Conservation (phyloP, 208 protist genomes). For the Leishmania mexicana region DNA sequence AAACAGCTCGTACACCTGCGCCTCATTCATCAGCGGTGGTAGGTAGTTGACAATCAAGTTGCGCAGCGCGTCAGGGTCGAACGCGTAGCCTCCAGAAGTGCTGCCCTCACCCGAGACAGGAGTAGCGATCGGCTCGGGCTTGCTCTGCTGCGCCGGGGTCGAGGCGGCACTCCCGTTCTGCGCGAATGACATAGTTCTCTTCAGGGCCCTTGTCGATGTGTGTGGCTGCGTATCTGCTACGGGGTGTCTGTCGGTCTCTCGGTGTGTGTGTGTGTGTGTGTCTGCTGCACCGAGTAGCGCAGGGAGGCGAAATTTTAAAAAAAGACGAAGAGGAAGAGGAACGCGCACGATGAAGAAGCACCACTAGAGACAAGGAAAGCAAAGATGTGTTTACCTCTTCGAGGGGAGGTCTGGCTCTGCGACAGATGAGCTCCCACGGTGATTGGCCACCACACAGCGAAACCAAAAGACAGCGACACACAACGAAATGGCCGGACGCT, state of each 20-base stretch:
- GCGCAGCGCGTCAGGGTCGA: conserved; percentile 69
- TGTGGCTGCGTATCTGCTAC: not conserved
- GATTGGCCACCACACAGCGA: no score
- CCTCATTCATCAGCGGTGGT: conserved; percentile 80
- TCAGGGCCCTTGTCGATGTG: not conserved
- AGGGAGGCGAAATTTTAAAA: not conserved
- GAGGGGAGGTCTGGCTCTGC: no score
- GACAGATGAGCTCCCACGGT: no score
- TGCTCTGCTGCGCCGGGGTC: conserved; percentile 9
- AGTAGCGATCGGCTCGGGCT: not conserved
- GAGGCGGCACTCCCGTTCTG: conserved; percentile 7
- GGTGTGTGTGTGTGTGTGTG: not conserved
- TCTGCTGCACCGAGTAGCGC: not conserved
- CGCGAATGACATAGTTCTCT: conserved; percentile 10
- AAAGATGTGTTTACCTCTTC: not conserved
- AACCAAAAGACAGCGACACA: no score
- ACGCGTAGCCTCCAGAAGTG: conserved; percentile 1
- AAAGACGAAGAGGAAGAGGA: not conserved
- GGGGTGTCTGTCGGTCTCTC: not conserved
- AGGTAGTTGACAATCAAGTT: conserved; percentile 92
- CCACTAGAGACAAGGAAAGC: no score
- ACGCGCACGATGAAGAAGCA: not conserved
- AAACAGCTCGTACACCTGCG: conserved; percentile 72
- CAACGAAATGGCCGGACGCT: no score
- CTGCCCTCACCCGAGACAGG: not conserved